These are phyloP conservation scores for Aspergillus sp. DNA, from an alignment of 2,329 filamentous ascomycete species.

Conservation along the genomic window DNA sequence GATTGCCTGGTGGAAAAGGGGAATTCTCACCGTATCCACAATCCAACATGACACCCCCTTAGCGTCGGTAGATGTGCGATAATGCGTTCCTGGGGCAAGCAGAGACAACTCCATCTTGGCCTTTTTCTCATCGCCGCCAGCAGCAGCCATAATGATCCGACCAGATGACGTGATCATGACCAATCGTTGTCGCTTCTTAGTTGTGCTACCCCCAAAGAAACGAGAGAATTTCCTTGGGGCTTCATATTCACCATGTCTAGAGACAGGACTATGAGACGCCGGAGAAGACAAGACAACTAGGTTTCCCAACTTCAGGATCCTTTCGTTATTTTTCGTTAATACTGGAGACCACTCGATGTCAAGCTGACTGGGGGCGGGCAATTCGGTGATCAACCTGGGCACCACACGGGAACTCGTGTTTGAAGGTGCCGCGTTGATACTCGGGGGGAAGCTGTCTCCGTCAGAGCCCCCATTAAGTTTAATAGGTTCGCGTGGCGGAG, in stretches of 20 bases:
- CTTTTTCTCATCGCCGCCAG: slow-evolving; percentile 93
- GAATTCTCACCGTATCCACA: slow-evolving; percentile 80
- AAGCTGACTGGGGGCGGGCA: slow-evolving; percentile 92
- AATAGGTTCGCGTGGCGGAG: slow-evolving; percentile 74
- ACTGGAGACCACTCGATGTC: slow-evolving; percentile 99
- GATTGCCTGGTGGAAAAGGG: neutral
- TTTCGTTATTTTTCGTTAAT: slow-evolving; percentile 83
- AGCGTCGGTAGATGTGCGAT: slow-evolving; percentile 77
- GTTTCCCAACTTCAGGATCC: slow-evolving; percentile 92
- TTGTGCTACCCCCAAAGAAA: slow-evolving; percentile 87
- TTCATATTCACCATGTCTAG: slow-evolving; percentile 69
- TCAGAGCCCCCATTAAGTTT: slow-evolving; percentile 62
- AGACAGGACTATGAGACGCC: slow-evolving; percentile 70
- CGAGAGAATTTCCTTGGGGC: slow-evolving; percentile 79
- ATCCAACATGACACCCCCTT: slow-evolving; percentile 87
- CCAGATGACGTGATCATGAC: slow-evolving; percentile 95
- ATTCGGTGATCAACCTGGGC: slow-evolving; percentile 83
- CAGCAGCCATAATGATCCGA: slow-evolving; percentile 83
- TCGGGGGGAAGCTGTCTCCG: slow-evolving; percentile 43
- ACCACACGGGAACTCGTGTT: slow-evolving; percentile 58
- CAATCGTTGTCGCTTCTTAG: slow-evolving; percentile 87
- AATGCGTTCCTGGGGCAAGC: slow-evolving; percentile 70
- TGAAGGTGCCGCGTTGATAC: slow-evolving; percentile 40
- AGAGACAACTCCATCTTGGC: slow-evolving; percentile 90
- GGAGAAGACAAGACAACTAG: slow-evolving; percentile 79